Percentiles rank a stretch among this genome's conserved stretches.
Conservation (phyloP, 371 early-diverging fungal species). For the Catenaria anguillulae region DNA sequence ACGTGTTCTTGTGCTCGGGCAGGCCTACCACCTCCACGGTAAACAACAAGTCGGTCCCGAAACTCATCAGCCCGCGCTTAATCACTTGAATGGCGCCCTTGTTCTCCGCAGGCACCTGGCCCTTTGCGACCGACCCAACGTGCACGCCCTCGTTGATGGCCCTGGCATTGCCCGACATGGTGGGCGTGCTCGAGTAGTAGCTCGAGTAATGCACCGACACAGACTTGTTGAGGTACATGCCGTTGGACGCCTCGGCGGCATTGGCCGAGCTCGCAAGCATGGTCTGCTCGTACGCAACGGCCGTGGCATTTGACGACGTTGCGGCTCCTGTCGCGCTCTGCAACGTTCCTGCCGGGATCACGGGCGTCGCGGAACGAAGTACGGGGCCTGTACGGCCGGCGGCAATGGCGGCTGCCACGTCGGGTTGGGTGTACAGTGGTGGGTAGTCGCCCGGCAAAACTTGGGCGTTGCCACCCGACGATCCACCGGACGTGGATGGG, state of each 20-base stretch:
- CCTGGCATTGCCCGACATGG: not conserved
- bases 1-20: not conserved
- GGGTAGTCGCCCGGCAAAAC: not conserved
- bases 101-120: not conserved
- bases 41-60: not conserved
- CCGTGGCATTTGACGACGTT: not conserved
- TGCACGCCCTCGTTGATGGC: not conserved
- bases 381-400: not conserved
- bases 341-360: not conserved
- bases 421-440: conserved; percentile 3
- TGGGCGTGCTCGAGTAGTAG: conserved; percentile 4
- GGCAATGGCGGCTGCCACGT: not conserved
- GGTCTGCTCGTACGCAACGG: not conserved
- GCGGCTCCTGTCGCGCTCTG: not conserved
- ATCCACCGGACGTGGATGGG: too few relatives aligned
- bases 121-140: not conserved
- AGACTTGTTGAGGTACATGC: not conserved
- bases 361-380: not conserved
- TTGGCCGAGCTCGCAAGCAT: not conserved
- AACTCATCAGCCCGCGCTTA: not conserved
- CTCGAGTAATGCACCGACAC: conserved; percentile 3
- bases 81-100: conserved; percentile 5
- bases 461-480: not conserved
- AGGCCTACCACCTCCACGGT: not conserved
- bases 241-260: not conserved